Conservation (phyloP, 176 grass and related monocot genomes). For the Musa beccarii region DNA sequence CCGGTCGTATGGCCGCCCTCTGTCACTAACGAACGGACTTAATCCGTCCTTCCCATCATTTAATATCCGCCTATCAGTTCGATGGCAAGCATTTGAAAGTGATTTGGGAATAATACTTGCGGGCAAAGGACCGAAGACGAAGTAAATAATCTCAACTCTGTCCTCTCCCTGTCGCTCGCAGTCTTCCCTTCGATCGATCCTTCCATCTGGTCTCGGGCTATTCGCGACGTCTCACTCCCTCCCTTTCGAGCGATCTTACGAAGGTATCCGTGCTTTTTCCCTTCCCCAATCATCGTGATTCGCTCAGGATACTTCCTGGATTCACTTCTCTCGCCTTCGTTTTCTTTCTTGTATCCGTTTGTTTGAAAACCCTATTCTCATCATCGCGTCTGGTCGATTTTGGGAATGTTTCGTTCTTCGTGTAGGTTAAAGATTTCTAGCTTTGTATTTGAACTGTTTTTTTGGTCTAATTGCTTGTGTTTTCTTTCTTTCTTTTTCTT, state of each 20-base stretch:
- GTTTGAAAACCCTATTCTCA: too few species aligned
- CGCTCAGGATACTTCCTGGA: neutral
- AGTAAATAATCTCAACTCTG: too few species aligned
- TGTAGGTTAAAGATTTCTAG: neutral
- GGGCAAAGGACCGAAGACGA: too few species aligned
- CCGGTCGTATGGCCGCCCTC: too few species aligned
- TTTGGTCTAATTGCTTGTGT: neutral
- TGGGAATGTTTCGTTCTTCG: neutral
- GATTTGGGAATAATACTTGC: too few species aligned
- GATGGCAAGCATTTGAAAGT: too few species aligned
- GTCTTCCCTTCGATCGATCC: neutral
- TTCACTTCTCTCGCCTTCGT: neutral
- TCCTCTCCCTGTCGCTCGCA: too few species aligned
- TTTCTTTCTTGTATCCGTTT: neutral
- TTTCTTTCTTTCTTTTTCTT: neutral
- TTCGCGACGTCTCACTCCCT: neutral
- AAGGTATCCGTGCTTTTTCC: neutral
- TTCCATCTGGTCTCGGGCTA: neutral
- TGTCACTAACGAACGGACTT: too few species aligned
- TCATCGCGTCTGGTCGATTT: neutral
- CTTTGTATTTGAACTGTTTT: too few species aligned
- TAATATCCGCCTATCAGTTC: too few species aligned
- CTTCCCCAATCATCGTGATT: neutral
- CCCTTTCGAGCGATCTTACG: neutral
- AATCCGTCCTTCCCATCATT: too few species aligned